Base-by-base conservation (phyloP, 1,284 basidiomycete genomes). In the Schizophyllum amplum region DNA sequence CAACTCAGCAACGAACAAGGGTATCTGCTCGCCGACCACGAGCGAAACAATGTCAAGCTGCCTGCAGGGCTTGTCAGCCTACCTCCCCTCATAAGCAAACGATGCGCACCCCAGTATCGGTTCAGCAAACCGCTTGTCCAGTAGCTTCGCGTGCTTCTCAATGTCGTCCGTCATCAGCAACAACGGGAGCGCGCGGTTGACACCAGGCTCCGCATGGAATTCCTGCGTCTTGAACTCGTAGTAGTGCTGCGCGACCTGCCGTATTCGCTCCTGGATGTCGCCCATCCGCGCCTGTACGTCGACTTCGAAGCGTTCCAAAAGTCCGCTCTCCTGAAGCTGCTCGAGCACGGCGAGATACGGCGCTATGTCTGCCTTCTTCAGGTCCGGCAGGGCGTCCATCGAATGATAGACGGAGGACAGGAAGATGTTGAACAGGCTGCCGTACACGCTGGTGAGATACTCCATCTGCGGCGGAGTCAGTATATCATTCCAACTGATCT, bases 141-240 rank as follows among this genome's bases (percentile, higher is more conserved):
- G 75, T 26, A 80, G 72, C 69, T 96, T 94, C 11, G 90, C 85
- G 26, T 78, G 75, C 67, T 92, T 95, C 73, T 97, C 93, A 9
- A 98, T 76, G 76, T 95, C 95, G 53, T 89, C 86, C 5, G 91
- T 90, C 80, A 97, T 83, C 24, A 89, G 73, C 52, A 96, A 73
- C 25, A 94, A 73, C 1, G 90, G 90, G 46, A 92, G 73, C 0
- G 93, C 87, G 54, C 85, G 77, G 66, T 92, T 93, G 20, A 89
- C 84, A 2, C 88, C 85, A 13, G 84, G 82, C 51, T 83, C 74
- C 4, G 79, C 74, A 64, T 85, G 80, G 60, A 90, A 73, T 64
- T 89, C 83, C 52, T 82, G 70, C 71, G 82, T 83, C 73, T 90
- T 89, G 58, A 77, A 73, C 21, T 86, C 82, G 65, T 90, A 93